A percentile compares a stretch with the other conserved stretches of the same genome.
Conservation (phyloP, 2,329 filamentous ascomycete species). For the Aspergillus spinulosporus region DNA sequence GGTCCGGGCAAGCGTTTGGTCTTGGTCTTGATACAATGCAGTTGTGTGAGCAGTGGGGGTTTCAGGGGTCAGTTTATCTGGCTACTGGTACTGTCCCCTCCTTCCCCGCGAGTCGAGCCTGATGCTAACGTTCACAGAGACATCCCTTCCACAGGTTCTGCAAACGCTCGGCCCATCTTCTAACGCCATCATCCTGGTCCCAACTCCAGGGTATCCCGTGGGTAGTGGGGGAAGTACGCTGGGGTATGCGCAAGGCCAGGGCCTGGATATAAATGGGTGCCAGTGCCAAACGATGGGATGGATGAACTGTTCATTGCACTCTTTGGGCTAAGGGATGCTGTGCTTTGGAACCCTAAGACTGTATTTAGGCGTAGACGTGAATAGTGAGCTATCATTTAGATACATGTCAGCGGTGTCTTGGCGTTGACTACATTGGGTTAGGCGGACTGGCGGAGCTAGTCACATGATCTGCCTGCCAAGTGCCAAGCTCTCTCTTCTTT, state of each 20-base stretch:
- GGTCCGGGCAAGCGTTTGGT: background rate
- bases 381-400: background rate
- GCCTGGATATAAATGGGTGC: background rate
- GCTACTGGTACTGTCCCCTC: slow-evolving; percentile 3
- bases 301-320: slow-evolving; percentile 9
- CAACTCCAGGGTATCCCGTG: slow-evolving; percentile 1
- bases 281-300: slow-evolving; percentile 9
- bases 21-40: slow-evolving; percentile 3
- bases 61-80: slow-evolving; percentile 11
- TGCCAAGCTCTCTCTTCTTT: background rate
- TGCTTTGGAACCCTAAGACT: background rate
- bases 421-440: background rate
- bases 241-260: background rate
- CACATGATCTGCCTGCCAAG: background rate
- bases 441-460: background rate
- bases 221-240: background rate
- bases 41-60: slow-evolving; percentile 14
- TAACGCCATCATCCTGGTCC: slow-evolving; percentile 23
- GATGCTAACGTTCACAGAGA: slow-evolving; percentile 13
- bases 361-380: background rate
- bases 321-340: background rate
- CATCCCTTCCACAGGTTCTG: slow-evolving; percentile 23
- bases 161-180: slow-evolving; percentile 17
- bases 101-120: too few relatives aligned
- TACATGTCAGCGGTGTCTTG: background rate